Evolutionary conservation across 257 asterid species (phyloP).

Genomic region (Henckelia pumila): DNA sequence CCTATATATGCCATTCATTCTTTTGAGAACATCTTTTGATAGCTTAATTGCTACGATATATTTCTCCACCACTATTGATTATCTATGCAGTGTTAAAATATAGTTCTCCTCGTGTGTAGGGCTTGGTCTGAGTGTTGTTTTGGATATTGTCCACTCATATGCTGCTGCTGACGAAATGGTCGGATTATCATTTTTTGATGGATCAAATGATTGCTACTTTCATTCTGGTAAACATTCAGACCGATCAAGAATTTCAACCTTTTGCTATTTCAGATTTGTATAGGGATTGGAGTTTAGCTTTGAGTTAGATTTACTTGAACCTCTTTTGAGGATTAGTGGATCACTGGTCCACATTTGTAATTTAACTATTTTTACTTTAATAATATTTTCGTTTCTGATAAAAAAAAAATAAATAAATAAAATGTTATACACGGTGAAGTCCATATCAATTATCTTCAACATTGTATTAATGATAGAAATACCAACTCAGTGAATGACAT

Average conservation of each 20-base stretch:
- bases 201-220: conserved; percentile 96
- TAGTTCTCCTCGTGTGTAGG: conserved; percentile 44
- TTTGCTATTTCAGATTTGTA: too few relatives aligned
- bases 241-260: too few relatives aligned
- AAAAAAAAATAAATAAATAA: too few relatives aligned
- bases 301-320: too few relatives aligned
- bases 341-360: too few relatives aligned
- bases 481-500: conserved; percentile 11
- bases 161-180: conserved; percentile 99
- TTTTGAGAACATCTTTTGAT: neutral
- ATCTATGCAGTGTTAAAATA: neutral
- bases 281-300: too few relatives aligned
- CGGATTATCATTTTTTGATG: conserved; percentile 90
- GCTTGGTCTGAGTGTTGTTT: conserved; percentile 77
- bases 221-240: conserved; percentile 65
- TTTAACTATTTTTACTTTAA: too few relatives aligned
- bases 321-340: too few relatives aligned
- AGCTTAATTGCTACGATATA: conserved; percentile 19
- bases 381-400: too few relatives aligned
- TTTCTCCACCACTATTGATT: conserved; percentile 20
- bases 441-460: conserved; percentile 13
- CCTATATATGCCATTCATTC: neutral
- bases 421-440: neutral
- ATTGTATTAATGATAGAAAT: conserved; percentile 10
- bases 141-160: conserved; percentile 92